Evolutionary conservation across 2,329 filamentous ascomycete genomes (phyloP), one percentile per base, ranked within the genome.

Genomic region (Diplodia intermedia): DNA sequence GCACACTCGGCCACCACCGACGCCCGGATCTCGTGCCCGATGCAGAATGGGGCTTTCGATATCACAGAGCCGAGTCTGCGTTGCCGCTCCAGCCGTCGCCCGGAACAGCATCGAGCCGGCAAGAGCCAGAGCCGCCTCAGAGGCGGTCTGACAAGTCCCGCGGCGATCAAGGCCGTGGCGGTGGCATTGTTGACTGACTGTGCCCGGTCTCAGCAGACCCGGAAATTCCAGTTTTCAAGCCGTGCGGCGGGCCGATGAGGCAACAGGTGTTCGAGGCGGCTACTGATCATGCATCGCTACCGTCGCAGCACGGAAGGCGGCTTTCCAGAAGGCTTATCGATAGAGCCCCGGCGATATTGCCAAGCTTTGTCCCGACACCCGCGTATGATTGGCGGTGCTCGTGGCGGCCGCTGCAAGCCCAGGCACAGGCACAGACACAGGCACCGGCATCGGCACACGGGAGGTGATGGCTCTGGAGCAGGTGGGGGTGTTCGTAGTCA

Each of bases 61-160:
- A 61, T 61, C 57, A 49, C 5, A 40, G n/a, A 43, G n/a, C 53
- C 15, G 53, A 49, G 43, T 49, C 53, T 23, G 31, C 15, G n/a
- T 23, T 57, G 36, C 33, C n/a, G 54, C 54, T 43, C 33, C 18
- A n/a, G 54, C 20, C 38, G 36, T 26, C 43, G 31, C 31, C 31
- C 31, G 31, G 31, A 33, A 33, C 47, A 31, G n/a, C 43, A 7
- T 40, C 26, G 53, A 55, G 53, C 53, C 53, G 53, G 26, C 26
- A 26, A 26, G 3, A 26, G 26, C 26, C 31, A 33, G 53, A 56
- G 53, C 53, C 31, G 53, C 53, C 29, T n/a, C 36, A 11, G 53
- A 52, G n/a, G 60, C 60, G 60, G 60, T 63, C 60, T 63, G 60
- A 23, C 56, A 52, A 18, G 43, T 38, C 43, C 26, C 56, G 8